Base-by-base conservation (phyloP, 2,329 filamentous ascomycete genomes). In the Penicillium sp. region DNA sequence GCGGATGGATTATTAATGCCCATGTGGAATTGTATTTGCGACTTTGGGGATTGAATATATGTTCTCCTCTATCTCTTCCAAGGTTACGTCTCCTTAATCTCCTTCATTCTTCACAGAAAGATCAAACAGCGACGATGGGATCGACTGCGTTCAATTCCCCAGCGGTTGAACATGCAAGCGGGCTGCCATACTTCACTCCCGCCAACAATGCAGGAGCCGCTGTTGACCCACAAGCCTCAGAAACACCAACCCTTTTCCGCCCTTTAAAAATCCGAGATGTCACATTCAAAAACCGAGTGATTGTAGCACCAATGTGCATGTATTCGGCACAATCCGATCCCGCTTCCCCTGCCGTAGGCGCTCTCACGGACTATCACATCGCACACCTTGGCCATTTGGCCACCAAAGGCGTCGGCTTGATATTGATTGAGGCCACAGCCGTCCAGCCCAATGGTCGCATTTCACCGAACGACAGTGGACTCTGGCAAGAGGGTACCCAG, bases 371-470 rank as follows among this genome's bases (percentile, higher is more conserved):
- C 68, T 96, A 86, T 82, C 90, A 96, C 72, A 78, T 93, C 43
- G 85, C 90, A 24, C 91, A 96, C 67, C 80, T 93, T 8, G 89
- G 91, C 54, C 86, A 90, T 60, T 89, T 91, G 62, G 82, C 89
- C 18, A 78, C 87, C 40, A 85, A 88, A 56, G 92, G 92, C 16
- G 87, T 87, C 0, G 88, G 84, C 1, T 77, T 96, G 22, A 78
- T 87, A 48, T 82, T 92, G 50, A 79, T 93, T 54, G 92, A 96
- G 76, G 90, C 91, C 18, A 91, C 88, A 0, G 79, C 85, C 29
- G 88, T 96, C 1, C 79, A 84, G 13, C 75, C 89, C 3, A 86
- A 92, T 65, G 92, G 92, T 22, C 83, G 92, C 53, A 95, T 96
- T 75, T 88, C 88, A 1, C 90, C 91, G 1, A 62, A 69, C 18